Percentiles rank a stretch among this genome's conserved stretches.
phyloP scores from a whole-genome alignment of 2,329 filamentous ascomycete genomes.

The Cephalotrichum gorgonifer region DNA sequence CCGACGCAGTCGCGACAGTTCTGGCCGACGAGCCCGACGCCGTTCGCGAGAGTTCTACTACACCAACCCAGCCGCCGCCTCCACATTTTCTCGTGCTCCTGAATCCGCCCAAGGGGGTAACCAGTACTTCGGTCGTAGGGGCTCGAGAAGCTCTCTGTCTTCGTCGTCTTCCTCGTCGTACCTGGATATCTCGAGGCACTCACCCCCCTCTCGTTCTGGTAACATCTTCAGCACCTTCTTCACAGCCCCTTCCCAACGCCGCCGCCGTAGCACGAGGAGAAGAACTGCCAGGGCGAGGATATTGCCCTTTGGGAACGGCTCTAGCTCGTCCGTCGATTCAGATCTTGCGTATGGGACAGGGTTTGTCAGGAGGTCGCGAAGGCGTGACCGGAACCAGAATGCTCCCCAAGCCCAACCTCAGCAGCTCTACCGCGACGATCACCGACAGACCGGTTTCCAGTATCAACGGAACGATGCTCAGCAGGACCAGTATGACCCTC shows the following conservation, averaged over 20 bases:
- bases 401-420: background rate
- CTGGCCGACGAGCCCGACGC: conserved; percentile 3
- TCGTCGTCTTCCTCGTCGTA: conserved; percentile 49
- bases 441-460: background rate
- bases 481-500: background rate
- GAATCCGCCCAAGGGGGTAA: background rate
- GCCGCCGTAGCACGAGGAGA: conserved; percentile 20
- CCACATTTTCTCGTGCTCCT: conserved; percentile 1
- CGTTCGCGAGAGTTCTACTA: conserved; percentile 3
- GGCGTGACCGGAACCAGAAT: conserved; percentile 6
- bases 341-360: conserved; percentile 59
- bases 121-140: background rate
- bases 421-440: background rate
- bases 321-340: conserved; percentile 56
- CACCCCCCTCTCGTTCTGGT: conserved; percentile 32
- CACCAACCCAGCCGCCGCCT: conserved; percentile 2
- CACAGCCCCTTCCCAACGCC: conserved; percentile 43
- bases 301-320: conserved; percentile 50
- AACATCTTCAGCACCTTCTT: conserved; percentile 55
- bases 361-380: conserved; percentile 32
- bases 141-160: conserved; percentile 21
- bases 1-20: conserved; percentile 7
- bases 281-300: conserved; percentile 32
- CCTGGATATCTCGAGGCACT: conserved; percentile 53
- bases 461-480: background rate